A percentile compares a stretch with the other conserved stretches of the same genome.
phyloP scores from a whole-genome alignment of 1,284 basidiomycete genomes.

The Malassezia psittaci region DNA sequence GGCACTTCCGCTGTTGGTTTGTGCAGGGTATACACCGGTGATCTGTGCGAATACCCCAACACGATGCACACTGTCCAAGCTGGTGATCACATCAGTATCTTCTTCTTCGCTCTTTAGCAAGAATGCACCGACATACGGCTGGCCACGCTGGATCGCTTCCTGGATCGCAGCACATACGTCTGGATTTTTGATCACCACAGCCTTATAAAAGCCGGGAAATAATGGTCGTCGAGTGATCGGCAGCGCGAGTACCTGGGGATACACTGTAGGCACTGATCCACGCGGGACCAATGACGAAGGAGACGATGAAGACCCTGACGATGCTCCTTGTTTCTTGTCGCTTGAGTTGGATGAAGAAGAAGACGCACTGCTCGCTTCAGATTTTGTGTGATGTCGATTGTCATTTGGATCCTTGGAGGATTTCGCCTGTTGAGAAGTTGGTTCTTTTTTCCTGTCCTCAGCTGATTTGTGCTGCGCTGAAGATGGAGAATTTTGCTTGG shows the following conservation, averaged over 20 bases:
- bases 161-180: constrained; percentile 87
- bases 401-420: too few relatives aligned
- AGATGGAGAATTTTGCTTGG: too few relatives aligned
- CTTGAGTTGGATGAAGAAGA: too few relatives aligned
- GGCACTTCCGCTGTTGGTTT: constrained; percentile 22
- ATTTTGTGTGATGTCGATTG: too few relatives aligned
- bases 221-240: constrained; percentile 91
- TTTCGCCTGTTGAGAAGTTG: too few relatives aligned
- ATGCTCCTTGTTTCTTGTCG: too few relatives aligned
- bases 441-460: too few relatives aligned
- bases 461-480: too few relatives aligned
- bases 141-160: constrained; percentile 90
- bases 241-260: constrained; percentile 87
- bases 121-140: constrained; percentile 96
- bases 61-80: constrained; percentile 74
- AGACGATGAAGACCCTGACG: neutral
- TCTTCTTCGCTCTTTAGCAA: constrained; percentile 86
- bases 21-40: constrained; percentile 69
- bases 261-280: constrained; percentile 51
- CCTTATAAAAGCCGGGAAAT: constrained; percentile 85
- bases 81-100: constrained; percentile 85
- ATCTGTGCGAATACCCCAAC: constrained; percentile 97
- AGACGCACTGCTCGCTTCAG: too few relatives aligned
- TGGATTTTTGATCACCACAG: constrained; percentile 52
- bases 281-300: constrained; percentile 18